Percentiles rank a stretch among this genome's conserved stretches.
These are phyloP conservation scores for Phytophthora sojae DNA, from an alignment of 352 stramenopile genomes.

Conservation along the genomic window DNA sequence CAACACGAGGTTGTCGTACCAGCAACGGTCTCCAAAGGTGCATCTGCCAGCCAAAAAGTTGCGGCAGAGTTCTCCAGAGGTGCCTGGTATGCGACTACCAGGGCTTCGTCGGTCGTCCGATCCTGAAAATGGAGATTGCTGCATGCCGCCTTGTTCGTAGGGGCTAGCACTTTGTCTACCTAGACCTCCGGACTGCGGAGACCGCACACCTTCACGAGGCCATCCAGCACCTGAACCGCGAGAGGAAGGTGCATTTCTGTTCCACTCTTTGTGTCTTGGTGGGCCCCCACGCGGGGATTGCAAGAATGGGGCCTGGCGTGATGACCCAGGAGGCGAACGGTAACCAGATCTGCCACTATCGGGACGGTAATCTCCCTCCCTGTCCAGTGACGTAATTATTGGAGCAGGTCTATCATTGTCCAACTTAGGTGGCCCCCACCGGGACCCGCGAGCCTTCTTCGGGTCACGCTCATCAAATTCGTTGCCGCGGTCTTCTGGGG, in stretches of 20 bases:
- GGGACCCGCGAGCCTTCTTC: constrained; percentile 75
- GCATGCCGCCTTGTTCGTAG: constrained; percentile 29
- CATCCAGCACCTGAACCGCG: constrained; percentile 32
- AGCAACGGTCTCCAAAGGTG: constrained; percentile 84
- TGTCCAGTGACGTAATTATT: constrained; percentile 54
- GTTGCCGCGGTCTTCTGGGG: constrained; percentile 33
- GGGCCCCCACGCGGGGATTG: constrained; percentile 26
- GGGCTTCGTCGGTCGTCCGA: constrained; percentile 40
- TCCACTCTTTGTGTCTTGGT: constrained; percentile 44
- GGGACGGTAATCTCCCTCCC: constrained; percentile 29
- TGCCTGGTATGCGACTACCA: constrained; percentile 47
- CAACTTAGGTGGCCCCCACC: constrained; percentile 71
- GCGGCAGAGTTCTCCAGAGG: constrained; percentile 73
- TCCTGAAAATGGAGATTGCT: constrained; percentile 37
- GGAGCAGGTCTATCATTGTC: constrained; percentile 52
- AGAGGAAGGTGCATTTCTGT: constrained; percentile 30
- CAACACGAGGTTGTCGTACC: constrained; percentile 54
- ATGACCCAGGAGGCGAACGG: constrained; percentile 22
- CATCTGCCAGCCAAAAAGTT: constrained; percentile 77
- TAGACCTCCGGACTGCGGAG: constrained; percentile 38
- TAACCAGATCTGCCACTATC: constrained; percentile 36
- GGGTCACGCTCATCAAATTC: constrained; percentile 52
- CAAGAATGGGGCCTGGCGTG: constrained; percentile 31
- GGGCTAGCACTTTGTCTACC: constrained; percentile 31
- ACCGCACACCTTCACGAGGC: constrained; percentile 33